phyloP scores from a whole-genome alignment of 2,329 filamentous ascomycete genomes.

The Colletotrichum tanaceti region DNA sequence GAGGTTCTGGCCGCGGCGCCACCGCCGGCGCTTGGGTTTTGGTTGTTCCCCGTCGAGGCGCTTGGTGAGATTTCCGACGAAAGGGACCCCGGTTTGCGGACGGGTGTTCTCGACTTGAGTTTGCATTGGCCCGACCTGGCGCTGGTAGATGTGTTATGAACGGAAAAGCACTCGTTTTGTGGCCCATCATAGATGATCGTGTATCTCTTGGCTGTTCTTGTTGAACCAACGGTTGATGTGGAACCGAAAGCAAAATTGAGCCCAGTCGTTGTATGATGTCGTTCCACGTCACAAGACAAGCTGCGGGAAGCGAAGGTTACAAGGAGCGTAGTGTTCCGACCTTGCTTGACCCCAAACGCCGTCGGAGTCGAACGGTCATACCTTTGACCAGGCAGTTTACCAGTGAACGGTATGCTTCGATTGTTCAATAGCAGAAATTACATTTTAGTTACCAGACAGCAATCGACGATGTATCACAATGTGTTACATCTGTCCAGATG shows the following conservation, averaged over 20 bases:
- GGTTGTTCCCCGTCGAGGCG: conserved; percentile 25
- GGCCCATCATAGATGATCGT: too few relatives aligned
- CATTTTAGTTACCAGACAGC: too few relatives aligned
- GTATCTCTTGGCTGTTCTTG: not conserved
- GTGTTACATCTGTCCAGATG: not conserved
- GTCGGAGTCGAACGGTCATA: not conserved
- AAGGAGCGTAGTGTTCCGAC: too few relatives aligned
- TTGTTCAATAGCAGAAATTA: too few relatives aligned
- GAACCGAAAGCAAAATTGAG: too few relatives aligned
- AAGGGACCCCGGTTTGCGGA: not conserved
- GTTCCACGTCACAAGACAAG: too few relatives aligned
- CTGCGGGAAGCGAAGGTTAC: not conserved
- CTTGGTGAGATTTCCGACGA: conserved; percentile 13
- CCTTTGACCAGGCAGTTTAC: not conserved
- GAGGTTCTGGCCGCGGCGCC: conserved; percentile 26
- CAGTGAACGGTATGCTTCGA: not conserved
- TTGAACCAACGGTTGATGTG: not conserved
- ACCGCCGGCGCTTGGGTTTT: conserved; percentile 33
- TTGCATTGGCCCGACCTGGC: conserved; percentile 28
- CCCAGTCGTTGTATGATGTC: too few relatives aligned
- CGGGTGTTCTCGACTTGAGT: conserved; percentile 12
- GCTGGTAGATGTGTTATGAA: conserved; percentile 7
- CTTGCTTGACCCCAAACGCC: not conserved
- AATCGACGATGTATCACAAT: too few relatives aligned
- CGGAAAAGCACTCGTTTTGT: too few relatives aligned